Evolutionary conservation across 352 stramenopile species (phyloP), one percentile per base, ranked within the genome.

Genomic region (Globisporangium splendens): DNA sequence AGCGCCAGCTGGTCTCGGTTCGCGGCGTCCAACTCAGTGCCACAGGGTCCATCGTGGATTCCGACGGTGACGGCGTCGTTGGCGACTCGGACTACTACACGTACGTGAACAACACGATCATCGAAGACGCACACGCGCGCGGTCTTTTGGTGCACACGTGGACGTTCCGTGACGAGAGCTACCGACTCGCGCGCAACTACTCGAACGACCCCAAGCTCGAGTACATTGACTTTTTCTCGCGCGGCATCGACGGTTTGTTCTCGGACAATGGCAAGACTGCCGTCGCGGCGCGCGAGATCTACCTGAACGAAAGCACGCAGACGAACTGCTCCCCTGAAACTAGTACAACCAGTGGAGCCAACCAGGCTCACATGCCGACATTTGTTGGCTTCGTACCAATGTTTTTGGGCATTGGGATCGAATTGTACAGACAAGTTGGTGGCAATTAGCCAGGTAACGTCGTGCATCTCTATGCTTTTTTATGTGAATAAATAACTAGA

Each of bases 151-250:
- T 91, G 41, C 79, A 82, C 61, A 61, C 70, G 48, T 82, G 61
- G 66, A 89, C 81, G 52, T 88, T 89, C 69, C 81, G 81, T 56
- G 72, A 91, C 57, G 81, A 91, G 54, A 56, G 64, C 49, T 85
- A 79, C 62, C 75, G 77, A 33, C 61, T 91, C 20, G 78, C 80
- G 2, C 56, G 64, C 35, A 82, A 88, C 62, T 91, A 91, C 71
- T 79, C 68, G 49, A 70, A 66, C 60, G 78, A 89, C 64, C 78
- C 80, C 11, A 65, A 51, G 42, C 61, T 68, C 21, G 80, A 91
- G 73, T 88, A 88, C 68, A 61, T 82, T 10, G 66, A 88, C 56
- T 78, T 91, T 49, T 88, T 86, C 57, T 42, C 69, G 53, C 77
- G 79, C 50, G 75, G 77, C 15, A 55, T 91, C 31, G 82, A 91